Conservation (phyloP, 192 early-diverging fungal species). For the Entomortierella beljakovae region DNA sequence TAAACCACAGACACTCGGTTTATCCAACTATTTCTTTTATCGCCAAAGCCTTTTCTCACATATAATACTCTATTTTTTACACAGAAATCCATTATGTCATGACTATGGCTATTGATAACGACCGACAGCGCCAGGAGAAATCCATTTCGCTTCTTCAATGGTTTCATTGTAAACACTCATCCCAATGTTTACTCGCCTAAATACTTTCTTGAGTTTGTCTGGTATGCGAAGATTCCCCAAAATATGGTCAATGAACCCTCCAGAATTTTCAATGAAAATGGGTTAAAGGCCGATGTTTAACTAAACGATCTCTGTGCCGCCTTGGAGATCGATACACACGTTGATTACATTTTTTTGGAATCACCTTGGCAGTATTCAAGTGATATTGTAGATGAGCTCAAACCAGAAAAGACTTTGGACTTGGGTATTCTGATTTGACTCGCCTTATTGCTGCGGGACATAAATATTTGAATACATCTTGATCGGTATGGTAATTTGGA, state of each 20-base stretch:
- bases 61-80: too few species aligned
- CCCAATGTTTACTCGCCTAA: constrained; percentile 19
- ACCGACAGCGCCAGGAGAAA: not conserved
- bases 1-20: too few species aligned
- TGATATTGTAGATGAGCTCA: not conserved
- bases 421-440: constrained; percentile 1
- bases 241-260: not conserved
- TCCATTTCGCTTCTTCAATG: not conserved
- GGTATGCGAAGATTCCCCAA: constrained; percentile 10
- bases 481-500: constrained; percentile 18
- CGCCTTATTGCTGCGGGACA: constrained; percentile 1
- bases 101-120: not conserved
- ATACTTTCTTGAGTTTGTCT: constrained; percentile 18
- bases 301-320: constrained; percentile 9
- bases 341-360: constrained; percentile 24
- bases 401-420: constrained; percentile 15
- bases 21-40: too few species aligned
- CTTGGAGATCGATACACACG: not conserved
- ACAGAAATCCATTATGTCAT: too few species aligned
- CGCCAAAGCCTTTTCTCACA: too few species aligned
- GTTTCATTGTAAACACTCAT: not conserved
- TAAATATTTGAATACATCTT: constrained; percentile 6
- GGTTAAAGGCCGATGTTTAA: constrained; percentile 2
- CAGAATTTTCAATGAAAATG: constrained; percentile 12
- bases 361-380: constrained; percentile 4